Base-by-base conservation (phyloP, 202 grass and related monocot species). In the Dendrocalamus latiflorus region DNA sequence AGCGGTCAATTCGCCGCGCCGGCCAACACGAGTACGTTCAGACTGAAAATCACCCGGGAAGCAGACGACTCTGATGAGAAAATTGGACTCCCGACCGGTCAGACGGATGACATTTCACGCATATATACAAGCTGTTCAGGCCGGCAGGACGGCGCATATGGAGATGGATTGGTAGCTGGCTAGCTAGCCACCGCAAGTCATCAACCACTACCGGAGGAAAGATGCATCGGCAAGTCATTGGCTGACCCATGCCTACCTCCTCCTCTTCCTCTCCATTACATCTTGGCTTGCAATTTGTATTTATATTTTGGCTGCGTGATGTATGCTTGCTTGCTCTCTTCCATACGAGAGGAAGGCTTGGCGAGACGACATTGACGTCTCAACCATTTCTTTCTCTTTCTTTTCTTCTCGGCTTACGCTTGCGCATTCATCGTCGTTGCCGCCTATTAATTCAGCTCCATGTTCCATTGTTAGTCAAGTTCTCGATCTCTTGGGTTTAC, bases 391-490 rank as follows among this genome's bases (percentile, higher is more conserved):
- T 56, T 6, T n/a, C n/a, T 66, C 51, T 82, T 67, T 26, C 1
- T 70, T 38, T 42, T 18, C 60, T 34, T 66, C 67, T 49, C 30
- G 65, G 71, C 41, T 78, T 53, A 68, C 59, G 82, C 26, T 4
- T 14, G 41, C 17, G 67, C 67, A 13, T 64, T 42, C 70, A 14
- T 9, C 47, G 28, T 70, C 11, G 43, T 54, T 9, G 85, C 33
- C n/a, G 54, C 74, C 88, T 90, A 90, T 90, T 87, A 90, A 87
- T 90, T 83, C 80, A 33, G 84, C 69, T 16, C 43, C 54, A 16
- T 63, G 44, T 38, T 55, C 41, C 49, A 50, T 50, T 43, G 42
- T 38, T 39, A 20, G n/a, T 5, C 77, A 65, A 34, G n/a, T 75
- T 76, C 33, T 66, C 17, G 57, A 47, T 37, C 72, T 1, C 22